phyloP scores from a whole-genome alignment of 371 early-diverging fungal genomes.

The Mucor lusitanicus region DNA sequence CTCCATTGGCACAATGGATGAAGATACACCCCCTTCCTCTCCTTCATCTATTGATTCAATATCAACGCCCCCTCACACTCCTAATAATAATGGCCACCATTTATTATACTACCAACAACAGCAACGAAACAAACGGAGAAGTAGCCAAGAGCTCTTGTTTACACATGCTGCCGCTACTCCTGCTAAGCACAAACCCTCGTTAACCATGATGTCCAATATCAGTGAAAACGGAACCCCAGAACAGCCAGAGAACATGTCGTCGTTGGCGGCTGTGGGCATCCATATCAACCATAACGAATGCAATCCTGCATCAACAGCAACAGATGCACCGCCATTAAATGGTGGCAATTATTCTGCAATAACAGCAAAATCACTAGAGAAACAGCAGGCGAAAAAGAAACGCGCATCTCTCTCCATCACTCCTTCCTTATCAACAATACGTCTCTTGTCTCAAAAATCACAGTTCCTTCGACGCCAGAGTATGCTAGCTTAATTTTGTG shows the following conservation, averaged over 20 bases:
- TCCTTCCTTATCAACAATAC: conserved; percentile 21
- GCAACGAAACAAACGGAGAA: background rate
- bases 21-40: conserved; percentile 7
- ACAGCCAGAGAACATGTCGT: background rate
- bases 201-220: background rate
- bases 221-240: background rate
- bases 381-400: conserved; percentile 10
- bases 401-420: conserved; percentile 14
- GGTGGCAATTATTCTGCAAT: background rate
- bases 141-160: background rate
- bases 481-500: conserved; percentile 6
- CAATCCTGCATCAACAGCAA: background rate
- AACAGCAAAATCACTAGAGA: background rate
- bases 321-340: background rate
- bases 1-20: background rate
- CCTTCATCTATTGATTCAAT: conserved; percentile 5
- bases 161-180: background rate
- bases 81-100: background rate
- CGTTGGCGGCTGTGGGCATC: background rate
- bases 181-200: background rate
- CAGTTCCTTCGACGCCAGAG: conserved; percentile 24
- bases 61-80: background rate
- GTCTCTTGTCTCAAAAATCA: conserved; percentile 22
- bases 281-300: background rate
- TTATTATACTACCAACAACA: background rate